Conservation (phyloP, 139 green algal genomes). For the Astrephomene gubernaculifera region DNA sequence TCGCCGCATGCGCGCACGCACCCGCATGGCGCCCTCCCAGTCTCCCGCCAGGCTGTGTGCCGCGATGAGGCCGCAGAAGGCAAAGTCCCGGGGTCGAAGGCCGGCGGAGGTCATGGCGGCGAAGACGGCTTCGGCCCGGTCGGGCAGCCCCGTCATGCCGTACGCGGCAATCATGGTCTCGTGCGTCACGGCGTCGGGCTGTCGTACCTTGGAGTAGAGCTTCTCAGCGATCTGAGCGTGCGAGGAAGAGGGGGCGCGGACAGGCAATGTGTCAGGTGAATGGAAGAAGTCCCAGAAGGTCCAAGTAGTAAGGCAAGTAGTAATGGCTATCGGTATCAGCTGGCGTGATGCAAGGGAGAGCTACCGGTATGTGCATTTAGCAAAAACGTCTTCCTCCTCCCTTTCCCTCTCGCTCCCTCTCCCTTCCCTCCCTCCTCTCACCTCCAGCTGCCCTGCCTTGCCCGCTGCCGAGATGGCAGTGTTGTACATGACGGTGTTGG, state of each 20-base stretch:
- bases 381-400: too few relatives aligned
- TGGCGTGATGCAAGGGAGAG: too few relatives aligned
- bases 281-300: too few relatives aligned
- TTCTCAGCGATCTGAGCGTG: constrained; percentile 55
- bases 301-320: too few relatives aligned
- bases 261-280: not conserved
- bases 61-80: constrained; percentile 83
- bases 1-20: constrained; percentile 56
- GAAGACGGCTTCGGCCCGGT: constrained; percentile 70
- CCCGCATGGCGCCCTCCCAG: constrained; percentile 50
- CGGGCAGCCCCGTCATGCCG: constrained; percentile 71
- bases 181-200: constrained; percentile 75
- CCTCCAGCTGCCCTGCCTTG: constrained; percentile 73
- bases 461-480: constrained; percentile 84
- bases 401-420: too few relatives aligned
- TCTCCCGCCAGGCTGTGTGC: constrained; percentile 78
- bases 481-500: constrained; percentile 88
- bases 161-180: constrained; percentile 87
- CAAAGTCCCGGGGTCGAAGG: constrained; percentile 76
- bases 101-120: constrained; percentile 42
- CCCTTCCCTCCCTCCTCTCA: too few relatives aligned
- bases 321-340: too few relatives aligned
- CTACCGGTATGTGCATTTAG: too few relatives aligned
- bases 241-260: not conserved
- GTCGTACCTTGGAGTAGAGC: constrained; percentile 66